Evolutionary conservation across 2,329 filamentous ascomycete genomes (phyloP), one percentile per base, ranked within the genome.

Genomic region (Fusarium concolor): DNA sequence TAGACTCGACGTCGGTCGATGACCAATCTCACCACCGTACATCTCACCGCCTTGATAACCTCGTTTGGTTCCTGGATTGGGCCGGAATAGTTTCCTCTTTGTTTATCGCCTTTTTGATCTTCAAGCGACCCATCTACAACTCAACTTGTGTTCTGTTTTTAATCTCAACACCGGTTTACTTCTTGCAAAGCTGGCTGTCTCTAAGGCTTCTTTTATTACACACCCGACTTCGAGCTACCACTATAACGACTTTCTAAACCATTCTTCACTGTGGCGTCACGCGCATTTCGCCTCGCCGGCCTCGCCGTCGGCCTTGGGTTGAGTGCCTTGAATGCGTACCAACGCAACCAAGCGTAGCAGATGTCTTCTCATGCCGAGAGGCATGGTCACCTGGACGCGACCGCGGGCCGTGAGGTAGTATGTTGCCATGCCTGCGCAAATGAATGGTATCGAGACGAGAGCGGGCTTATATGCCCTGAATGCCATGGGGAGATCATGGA

Each of bases 401-500:
- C 78, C 22, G 73, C 77, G 7, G 80, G 80, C 65, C 84, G 88
- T 67, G 92, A 97, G 76, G 87, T 95, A 68, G 90, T 97, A 55
- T 96, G 87, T 78, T 99, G 96, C 79, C 93, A 98, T 79, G 81
- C 85, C 62, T 98, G 96, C 81, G 78, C 86, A 52, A 81, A 91
- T 67, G 91, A 97, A 77, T 98, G 94, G 93, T 92, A 91, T 74
- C 84, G 88, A 62, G 87, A 92, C 62, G 86, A 91, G 67, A 84
- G 86, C 68, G 89, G 81, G 26, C 80, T 97, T 65, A 82, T 81
- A 17, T 99, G 96, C 76, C 93, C 94, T 17, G 79, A 82, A n/a
- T 99, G 96, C 76, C 77, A 85, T 6, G 89, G 89, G 37, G 93
- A 97, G 20, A 90, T 93, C 70, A 93, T 89, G 17, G 94, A 99